A percentile compares a stretch with the other conserved stretches of the same genome.
phyloP scores from a whole-genome alignment of 164 flowering plant species.

The Nymphaea thermarum region DNA sequence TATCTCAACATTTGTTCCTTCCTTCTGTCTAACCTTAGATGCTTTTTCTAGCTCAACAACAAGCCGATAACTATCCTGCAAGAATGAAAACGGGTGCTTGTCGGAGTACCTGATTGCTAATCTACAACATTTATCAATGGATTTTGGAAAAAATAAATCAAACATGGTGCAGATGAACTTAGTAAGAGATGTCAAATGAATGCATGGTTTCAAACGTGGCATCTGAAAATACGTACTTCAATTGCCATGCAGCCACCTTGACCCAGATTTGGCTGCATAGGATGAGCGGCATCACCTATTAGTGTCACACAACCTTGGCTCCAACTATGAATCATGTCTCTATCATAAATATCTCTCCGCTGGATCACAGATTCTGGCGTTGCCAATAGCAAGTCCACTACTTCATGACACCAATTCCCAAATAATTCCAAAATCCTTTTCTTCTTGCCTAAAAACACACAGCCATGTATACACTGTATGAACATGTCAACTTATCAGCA shows the following conservation, averaged over 20 bases:
- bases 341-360: constrained; percentile 22
- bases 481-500: not conserved
- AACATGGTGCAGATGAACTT: not conserved
- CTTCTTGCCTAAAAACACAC: constrained; percentile 15
- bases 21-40: not conserved
- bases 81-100: not conserved
- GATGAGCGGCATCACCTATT: constrained; percentile 27
- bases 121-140: not conserved
- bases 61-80: constrained; percentile 25
- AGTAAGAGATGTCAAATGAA: not conserved
- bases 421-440: constrained; percentile 18
- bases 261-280: constrained; percentile 35
- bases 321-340: constrained; percentile 16
- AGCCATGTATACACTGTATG: not conserved
- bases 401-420: constrained; percentile 21
- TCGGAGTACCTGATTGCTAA: too few relatives aligned
- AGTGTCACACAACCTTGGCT: constrained; percentile 23
- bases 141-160: not conserved
- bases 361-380: constrained; percentile 18
- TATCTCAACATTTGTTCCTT: constrained; percentile 9
- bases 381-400: constrained; percentile 13
- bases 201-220: not conserved
- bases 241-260: constrained; percentile 40
- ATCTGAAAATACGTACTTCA: constrained; percentile 13
- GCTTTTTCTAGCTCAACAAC: constrained; percentile 20